Percentiles rank a stretch among this genome's conserved stretches.
phyloP scores from a whole-genome alignment of 2,329 filamentous ascomycete species.

The Endoconidiophora polonica region DNA sequence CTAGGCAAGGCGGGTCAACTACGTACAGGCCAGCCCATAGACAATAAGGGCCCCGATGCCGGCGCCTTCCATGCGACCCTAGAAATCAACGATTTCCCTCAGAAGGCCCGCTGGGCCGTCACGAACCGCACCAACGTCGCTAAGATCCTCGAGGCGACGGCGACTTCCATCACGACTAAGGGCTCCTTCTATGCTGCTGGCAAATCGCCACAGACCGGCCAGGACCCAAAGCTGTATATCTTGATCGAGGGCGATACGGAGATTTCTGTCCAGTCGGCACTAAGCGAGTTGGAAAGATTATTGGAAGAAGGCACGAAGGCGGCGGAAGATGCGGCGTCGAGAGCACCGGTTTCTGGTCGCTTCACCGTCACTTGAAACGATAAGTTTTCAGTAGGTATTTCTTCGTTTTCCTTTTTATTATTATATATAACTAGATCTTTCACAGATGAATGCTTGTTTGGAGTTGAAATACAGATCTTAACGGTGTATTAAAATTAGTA shows the following conservation, averaged over 20 bases:
- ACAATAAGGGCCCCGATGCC: slow-evolving; percentile 96
- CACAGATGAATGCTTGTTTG: not conserved
- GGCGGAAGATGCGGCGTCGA: slow-evolving; percentile 69
- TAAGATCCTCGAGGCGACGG: slow-evolving; percentile 89
- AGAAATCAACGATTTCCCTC: slow-evolving; percentile 98
- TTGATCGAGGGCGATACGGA: slow-evolving; percentile 96
- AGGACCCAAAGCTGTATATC: slow-evolving; percentile 90
- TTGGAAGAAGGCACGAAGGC: slow-evolving; percentile 82
- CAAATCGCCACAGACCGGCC: slow-evolving; percentile 59
- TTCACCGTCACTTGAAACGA: slow-evolving; percentile 61
- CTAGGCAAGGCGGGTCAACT: slow-evolving; percentile 80
- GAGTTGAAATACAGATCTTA: no score
- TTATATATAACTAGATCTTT: not conserved
- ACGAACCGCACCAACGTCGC: slow-evolving; percentile 97
- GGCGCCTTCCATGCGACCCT: slow-evolving; percentile 92
- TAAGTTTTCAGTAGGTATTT: not conserved
- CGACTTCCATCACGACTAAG: slow-evolving; percentile 94
- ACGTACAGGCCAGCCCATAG: slow-evolving; percentile 81
- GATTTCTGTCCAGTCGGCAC: slow-evolving; percentile 73
- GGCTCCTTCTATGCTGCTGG: slow-evolving; percentile 74
- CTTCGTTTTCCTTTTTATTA: not conserved
- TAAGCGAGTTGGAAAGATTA: slow-evolving; percentile 75
- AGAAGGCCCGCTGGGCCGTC: slow-evolving; percentile 96
- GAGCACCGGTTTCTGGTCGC: slow-evolving; percentile 61
- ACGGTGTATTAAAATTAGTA: not conserved